Evolutionary conservation across 2,329 filamentous ascomycete genomes (phyloP), one percentile per base, ranked within the genome.

Genomic region (Aspergillus brasiliensis): DNA sequence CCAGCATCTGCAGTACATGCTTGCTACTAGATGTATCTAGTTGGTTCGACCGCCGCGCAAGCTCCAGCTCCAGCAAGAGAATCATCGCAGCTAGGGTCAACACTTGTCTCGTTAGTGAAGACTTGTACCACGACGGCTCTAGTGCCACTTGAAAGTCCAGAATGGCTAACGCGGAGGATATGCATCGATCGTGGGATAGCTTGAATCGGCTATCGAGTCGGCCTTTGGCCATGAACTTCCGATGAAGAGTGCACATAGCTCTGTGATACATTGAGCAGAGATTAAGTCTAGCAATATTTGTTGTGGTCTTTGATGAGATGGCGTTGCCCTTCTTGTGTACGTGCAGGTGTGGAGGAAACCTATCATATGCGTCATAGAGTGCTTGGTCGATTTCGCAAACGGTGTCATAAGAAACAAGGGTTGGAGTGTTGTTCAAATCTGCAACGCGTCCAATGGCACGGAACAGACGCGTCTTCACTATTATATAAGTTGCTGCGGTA

Each of bases 211-310:
- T 6, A 8, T 51, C n/a, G 1, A 5, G 17, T 8, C 15, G 17
- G 15, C 51, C 40, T 19, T 17, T 56, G 0, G 13, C 25, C 10
- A 62, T 49, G 23, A 44, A 59, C 15, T 47, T 52, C 1, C 60
- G 57, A 11, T 62, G 60, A 7, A 62, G 25, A 13, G 40, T 57
- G 5, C 47, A 57, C 28, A 62, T 51, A 0, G 52, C 57, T 15
- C 56, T 23, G 53, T 62, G 57, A 21, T 62, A 62, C 52, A 62
- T 57, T 15, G 28, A 46, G 25, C 7, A 27, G 8, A 59, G 48
- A 1, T 27, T 40, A 1, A 62, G 21, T 4, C 34, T 44, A 1
- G 60, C 48, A 21, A 53, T 40, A 3, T 38, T 28, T 19, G 52
- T 8, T 28, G 21, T 8, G 13, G 17, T 21, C 2, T 11, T 10